These are phyloP conservation scores for Nyssa sinensis DNA, from an alignment of 148 eudicot species.

Conservation along the genomic window DNA sequence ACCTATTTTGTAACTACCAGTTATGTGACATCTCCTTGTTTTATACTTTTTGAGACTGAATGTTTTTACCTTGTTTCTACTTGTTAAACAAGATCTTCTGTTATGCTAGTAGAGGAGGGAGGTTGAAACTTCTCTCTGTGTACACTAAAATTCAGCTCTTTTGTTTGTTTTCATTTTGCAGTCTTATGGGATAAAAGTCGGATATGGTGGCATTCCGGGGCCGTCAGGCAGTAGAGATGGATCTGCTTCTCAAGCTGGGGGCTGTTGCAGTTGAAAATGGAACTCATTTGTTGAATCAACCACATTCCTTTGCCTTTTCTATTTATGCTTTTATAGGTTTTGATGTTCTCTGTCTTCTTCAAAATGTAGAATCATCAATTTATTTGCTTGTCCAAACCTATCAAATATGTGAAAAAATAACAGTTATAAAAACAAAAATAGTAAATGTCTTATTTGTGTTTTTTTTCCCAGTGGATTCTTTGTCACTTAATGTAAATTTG, in stretches of 20 bases:
- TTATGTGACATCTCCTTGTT: too few species aligned
- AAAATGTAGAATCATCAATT: background rate
- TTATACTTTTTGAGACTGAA: too few species aligned
- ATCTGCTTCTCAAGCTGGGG: conserved; percentile 66
- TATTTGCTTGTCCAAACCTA: background rate
- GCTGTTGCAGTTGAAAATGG: conserved; percentile 58
- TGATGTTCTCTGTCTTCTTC: background rate
- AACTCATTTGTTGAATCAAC: background rate
- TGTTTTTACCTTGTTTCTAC: too few species aligned
- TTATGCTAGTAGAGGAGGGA: too few species aligned
- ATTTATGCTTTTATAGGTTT: background rate
- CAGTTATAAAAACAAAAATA: too few species aligned
- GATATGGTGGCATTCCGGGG: conserved; percentile 85
- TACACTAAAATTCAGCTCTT: too few species aligned
- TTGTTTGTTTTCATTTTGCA: conserved; percentile 36
- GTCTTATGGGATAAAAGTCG: conserved; percentile 93
- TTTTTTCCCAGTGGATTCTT: background rate
- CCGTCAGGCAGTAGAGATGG: conserved; percentile 75
- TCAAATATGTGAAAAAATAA: background rate
- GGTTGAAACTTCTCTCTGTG: too few species aligned
- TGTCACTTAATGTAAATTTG: background rate
- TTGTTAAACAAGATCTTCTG: too few species aligned
- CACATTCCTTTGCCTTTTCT: background rate
- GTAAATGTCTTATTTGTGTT: background rate
- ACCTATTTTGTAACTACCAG: too few species aligned